Base-by-base conservation (phyloP, 352 stramenopile species). In the Globisporangium iwayamae region DNA sequence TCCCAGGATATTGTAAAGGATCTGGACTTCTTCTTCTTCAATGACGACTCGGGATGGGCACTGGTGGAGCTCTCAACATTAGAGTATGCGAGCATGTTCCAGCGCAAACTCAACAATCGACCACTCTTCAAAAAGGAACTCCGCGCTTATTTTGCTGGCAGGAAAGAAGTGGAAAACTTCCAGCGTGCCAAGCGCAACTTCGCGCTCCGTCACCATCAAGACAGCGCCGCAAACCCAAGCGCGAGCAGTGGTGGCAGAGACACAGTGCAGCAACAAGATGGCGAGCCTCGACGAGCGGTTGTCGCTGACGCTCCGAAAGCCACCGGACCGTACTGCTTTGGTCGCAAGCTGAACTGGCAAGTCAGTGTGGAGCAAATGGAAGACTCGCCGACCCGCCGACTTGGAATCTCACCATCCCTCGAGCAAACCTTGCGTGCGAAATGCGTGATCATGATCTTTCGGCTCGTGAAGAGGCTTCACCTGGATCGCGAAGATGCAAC, bases 331-430 rank as follows among this genome's bases (percentile, higher is more conserved):
- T 91, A 91, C 61, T 83, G 72, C 47, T 93, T 86, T 56, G 87
- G 87, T 4, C 80, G 83, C 10, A 80, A 84, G 58, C 67, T 96
- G 6, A 81, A 93, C 51, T 96, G 87, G 87, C 66, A 90, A 8
- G 80, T 93, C 14, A 80, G 63, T 0, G 67, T 82, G 50, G 78
- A 89, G 4, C 67, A 87, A 30, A 57, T 85, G 25, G 78, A 83
- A 34, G 60, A 89, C 48, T 84, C 86, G 2, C 79, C 86, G 4
- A 83, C 78, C 34, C 83, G 87, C 20, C 74, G 78, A 1, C 59
- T 60, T 22, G 76, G 76, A 0, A 75, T 91, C n/a, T 93, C 86
- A 14, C 52, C 71, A 16, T 75, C 80, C 0, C 59, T 90, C n/a
- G 86, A 95, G 62, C 79, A 88, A 36, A 80, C 65, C 18, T 56